Evolutionary conservation across 2,329 filamentous ascomycete genomes (phyloP).

Genomic region (Aspergillus tanneri): DNA sequence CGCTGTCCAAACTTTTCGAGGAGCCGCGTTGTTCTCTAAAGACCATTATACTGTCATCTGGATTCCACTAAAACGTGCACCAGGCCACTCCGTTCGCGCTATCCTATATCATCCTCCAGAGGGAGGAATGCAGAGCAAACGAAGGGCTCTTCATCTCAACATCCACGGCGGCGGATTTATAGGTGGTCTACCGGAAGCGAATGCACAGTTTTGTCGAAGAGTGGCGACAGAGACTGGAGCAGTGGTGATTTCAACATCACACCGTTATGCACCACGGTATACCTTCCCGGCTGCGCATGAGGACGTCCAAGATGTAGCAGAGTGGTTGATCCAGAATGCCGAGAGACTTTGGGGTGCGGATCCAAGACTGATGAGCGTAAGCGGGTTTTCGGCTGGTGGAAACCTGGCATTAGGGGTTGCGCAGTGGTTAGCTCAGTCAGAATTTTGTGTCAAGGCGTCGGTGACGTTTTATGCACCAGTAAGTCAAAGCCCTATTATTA

Average conservation of each 20-base stretch:
- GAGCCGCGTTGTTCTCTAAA: slow-evolving; percentile 14
- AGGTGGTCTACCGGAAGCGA: slow-evolving; percentile 15
- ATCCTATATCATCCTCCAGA: slow-evolving; percentile 6
- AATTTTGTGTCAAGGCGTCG: slow-evolving; percentile 36
- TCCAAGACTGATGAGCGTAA: slow-evolving; percentile 43
- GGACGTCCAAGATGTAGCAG: slow-evolving; percentile 47
- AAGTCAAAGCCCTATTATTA: slow-evolving; percentile 1
- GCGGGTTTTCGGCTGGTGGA: slow-evolving; percentile 48
- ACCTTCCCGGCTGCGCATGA: slow-evolving; percentile 45
- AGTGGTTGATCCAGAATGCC: slow-evolving; percentile 43
- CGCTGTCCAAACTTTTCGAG: slow-evolving; percentile 32
- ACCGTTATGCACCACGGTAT: slow-evolving; percentile 44
- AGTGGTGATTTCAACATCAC: slow-evolving; percentile 40
- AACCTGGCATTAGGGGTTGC: slow-evolving; percentile 44
- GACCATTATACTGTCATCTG: slow-evolving; percentile 3
- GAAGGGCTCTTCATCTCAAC: slow-evolving; percentile 12
- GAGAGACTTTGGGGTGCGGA: slow-evolving; percentile 27
- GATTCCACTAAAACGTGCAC: slow-evolving; percentile 11
- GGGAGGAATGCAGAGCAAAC: not conserved
- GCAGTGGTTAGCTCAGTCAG: slow-evolving; percentile 23
- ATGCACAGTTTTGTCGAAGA: slow-evolving; percentile 13
- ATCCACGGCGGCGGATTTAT: slow-evolving; percentile 17
- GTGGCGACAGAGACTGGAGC: slow-evolving; percentile 45
- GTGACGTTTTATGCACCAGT: slow-evolving; percentile 43
- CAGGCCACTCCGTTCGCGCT: slow-evolving; percentile 9